Base-by-base conservation (phyloP, 73 alveolate species). In the Effrenium voratum region DNA sequence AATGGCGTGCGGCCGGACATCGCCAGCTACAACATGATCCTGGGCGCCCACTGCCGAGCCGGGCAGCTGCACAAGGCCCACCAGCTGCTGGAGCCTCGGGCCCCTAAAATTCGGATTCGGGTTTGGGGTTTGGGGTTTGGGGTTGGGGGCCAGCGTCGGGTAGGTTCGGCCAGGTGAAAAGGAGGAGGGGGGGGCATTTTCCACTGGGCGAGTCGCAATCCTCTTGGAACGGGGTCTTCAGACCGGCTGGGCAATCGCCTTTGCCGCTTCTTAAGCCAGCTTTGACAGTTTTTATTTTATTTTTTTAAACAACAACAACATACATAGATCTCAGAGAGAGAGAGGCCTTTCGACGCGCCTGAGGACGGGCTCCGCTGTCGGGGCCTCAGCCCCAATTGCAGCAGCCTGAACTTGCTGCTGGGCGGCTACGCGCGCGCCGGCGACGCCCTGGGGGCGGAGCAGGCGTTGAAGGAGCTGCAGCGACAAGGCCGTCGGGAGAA, bases 11-110 rank as follows among this genome's bases (percentile, higher is more conserved):
- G 55, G 77, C 79, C 93, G 8, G 93, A 83, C 55, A 40, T 83
- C 19, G 77, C 77, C 45, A 83, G 79, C 75, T 83, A 83, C 93
- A 83, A 83, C 93, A 83, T 83, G 93, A 44, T 80, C 59, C 28
- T 80, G 68, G 55, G 68, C n/a, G 91, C 91, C 28, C 55, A 80
- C 91, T 80, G 91, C 91, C 82, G 82, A 44, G 10, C 82, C 10
- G 82, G 82, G 40, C 82, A 47, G 19, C 47, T 70, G 82, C 28
- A 3, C 5, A 47, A 70, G 46, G 82, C 82, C 3, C 49, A 70
- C 49, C n/a, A 70, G 49, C 24, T 70, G 82, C 47, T 70, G 82
- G 82, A 70, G 50, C n/a, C 82, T 47, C n/a, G n/a, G n/a, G n/a
- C n/a, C n/a, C n/a, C n/a, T n/a, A n/a, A n/a, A n/a, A n/a, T n/a